Percentiles rank a stretch among this genome's conserved stretches.
phyloP scores from a whole-genome alignment of 2,329 filamentous ascomycete genomes.

The Xenosphaeropsis pyriputrescens region DNA sequence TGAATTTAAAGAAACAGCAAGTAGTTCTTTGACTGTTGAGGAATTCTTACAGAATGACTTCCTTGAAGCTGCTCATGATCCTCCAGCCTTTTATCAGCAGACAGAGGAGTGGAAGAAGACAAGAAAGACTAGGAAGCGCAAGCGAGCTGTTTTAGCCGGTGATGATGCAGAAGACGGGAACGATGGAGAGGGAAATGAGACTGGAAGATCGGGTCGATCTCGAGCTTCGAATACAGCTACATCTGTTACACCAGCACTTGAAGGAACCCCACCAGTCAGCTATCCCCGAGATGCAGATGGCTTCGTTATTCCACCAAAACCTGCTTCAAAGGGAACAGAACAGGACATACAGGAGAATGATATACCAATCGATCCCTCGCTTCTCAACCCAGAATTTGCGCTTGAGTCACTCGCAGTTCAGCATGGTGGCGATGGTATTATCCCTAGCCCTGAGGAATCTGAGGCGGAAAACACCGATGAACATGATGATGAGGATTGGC shows the following conservation, averaged over 20 bases:
- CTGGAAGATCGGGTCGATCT: constrained; percentile 2
- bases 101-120: constrained; percentile 39
- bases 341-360: constrained; percentile 16
- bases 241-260: constrained; percentile 5
- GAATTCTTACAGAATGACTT: constrained; percentile 65
- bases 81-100: constrained; percentile 66
- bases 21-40: constrained; percentile 72
- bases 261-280: constrained; percentile 11
- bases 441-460: constrained; percentile 8
- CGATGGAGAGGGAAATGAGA: constrained; percentile 12
- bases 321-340: constrained; percentile 13
- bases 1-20: constrained; percentile 81
- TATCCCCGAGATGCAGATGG: constrained; percentile 48
- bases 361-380: constrained; percentile 12
- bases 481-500: constrained; percentile 36
- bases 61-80: constrained; percentile 62
- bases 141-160: constrained; percentile 15
- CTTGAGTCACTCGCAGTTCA: constrained; percentile 27
- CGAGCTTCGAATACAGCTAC: constrained; percentile 7
- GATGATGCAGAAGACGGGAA: constrained; percentile 7
- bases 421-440: constrained; percentile 21
- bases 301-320: constrained; percentile 45
- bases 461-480: constrained; percentile 1
- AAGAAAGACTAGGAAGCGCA: constrained; percentile 31
- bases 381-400: constrained; percentile 9